Base-by-base conservation (phyloP, 768 basidiomycete genomes). In the Exidia glandulosa region DNA sequence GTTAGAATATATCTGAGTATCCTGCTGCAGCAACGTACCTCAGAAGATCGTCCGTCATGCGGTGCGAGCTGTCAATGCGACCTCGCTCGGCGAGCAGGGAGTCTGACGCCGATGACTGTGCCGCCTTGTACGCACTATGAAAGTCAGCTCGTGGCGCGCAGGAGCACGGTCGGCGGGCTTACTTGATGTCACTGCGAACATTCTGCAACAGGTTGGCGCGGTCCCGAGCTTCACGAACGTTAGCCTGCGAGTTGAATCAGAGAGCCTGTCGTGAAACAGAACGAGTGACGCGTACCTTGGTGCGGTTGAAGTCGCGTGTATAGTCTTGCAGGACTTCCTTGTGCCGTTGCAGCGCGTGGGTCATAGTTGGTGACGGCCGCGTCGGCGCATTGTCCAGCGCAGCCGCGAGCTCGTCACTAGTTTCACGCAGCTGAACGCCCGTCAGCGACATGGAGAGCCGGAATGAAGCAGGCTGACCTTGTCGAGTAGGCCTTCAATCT, bases 111-210 rank as follows among this genome's bases (percentile, higher is more conserved):
- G 90, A 87, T 5, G 91, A 88, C 3, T 70, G 70, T 1, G 72
- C 68, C 3, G 72, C 66, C 71, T 94, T 94, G 74, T 94, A 94
- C 37, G 93, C 88, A 63, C 94, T 96, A 64, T 19, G 32, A 30
- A 56, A 54, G 27, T 57, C 7, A 52, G 34, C 31, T 12, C 31
- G 2, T 56, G 57, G 16, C 55, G 29, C n/a, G 23, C 1, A 27
- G 5, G 19, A 33, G 14, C 14, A 25, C n/a, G 60, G 14, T 57
- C 19, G 34, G 34, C 29, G 12, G 32, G 72, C 86, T 50, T 66
- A 95, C 94, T 93, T 92, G 64, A 98, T 98, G 66, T 99, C 96
- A 65, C 94, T 93, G 63, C 94, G 81, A 3, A 98, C 94, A 7
- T 91, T 92, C 50, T 81, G 85, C 25, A 99, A 79, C 16, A 99